Evolutionary conservation across 2,329 filamentous ascomycete species (phyloP).

Genomic region (Pyrenochaeta sp.): DNA sequence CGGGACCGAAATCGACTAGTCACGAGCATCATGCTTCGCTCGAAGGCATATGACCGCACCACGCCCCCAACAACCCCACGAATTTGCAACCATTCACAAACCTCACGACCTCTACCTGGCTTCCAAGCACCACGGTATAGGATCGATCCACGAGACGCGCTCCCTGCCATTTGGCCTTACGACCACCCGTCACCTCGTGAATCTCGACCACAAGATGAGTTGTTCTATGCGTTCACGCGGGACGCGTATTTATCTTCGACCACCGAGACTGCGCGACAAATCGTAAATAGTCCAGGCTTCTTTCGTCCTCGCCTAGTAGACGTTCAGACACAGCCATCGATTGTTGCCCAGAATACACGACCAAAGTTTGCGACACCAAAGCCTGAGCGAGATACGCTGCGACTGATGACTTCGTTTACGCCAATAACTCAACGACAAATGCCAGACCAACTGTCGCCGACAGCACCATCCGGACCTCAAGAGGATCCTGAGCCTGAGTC

Average conservation of each 20-base stretch:
- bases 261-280: background rate
- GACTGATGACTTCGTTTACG: background rate
- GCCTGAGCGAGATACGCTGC: background rate
- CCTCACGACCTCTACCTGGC: background rate
- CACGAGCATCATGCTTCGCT: slow-evolving; percentile 17
- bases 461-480: background rate
- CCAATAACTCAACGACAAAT: background rate
- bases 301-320: background rate
- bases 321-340: background rate
- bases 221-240: slow-evolving; percentile 11
- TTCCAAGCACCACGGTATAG: background rate
- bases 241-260: slow-evolving; percentile 13
- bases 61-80: slow-evolving; percentile 11
- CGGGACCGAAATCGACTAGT: slow-evolving; percentile 10
- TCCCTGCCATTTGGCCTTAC: slow-evolving; percentile 10
- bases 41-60: slow-evolving; percentile 19
- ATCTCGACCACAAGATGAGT: slow-evolving; percentile 18
- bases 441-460: background rate
- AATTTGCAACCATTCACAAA: slow-evolving; percentile 2
- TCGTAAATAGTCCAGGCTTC: background rate
- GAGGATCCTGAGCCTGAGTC: background rate
- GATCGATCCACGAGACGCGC: slow-evolving; percentile 1
- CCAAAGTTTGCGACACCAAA: background rate
- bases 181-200: slow-evolving; percentile 19
- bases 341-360: background rate